Evolutionary conservation across 495 filamentous ascomycete species (phyloP), one percentile per base, ranked within the genome.

Genomic region (Lophiotrema nucula): DNA sequence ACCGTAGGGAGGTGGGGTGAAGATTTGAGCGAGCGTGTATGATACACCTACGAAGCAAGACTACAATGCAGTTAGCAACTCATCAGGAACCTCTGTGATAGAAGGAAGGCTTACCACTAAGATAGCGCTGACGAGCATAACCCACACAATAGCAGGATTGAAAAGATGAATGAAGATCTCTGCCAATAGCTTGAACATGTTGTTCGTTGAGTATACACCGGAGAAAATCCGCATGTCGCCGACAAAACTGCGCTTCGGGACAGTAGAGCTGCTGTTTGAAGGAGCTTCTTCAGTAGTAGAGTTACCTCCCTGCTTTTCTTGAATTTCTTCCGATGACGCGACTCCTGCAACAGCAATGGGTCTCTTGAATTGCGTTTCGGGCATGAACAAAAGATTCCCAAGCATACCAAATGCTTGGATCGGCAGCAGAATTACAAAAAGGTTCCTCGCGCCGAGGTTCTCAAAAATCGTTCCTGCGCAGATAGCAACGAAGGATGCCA

Each of bases 11-110:
- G 56, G 56, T 27, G 56, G 56, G 5, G 56, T 22, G 48, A 59
- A 59, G 25, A 52, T 59, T 41, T 59, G 56, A 1, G 56, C 56
- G 19, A 59, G 56, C 5, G 56, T 59, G 48, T 59, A 59, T 38
- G 56, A 47, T 1, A 46, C 53, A 22, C 56, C 56, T 0, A 59
- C 56, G 47, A 59, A 59, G 56, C 52, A 59, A 27, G 56, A 52
- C 55, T 58, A 18, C n/a, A n/a, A n/a, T n/a, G n/a, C n/a, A n/a
- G n/a, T n/a, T n/a, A n/a, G n/a, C n/a, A n/a, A n/a, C n/a, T n/a
- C n/a, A n/a, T n/a, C n/a, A n/a, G n/a, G n/a, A n/a, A 28, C 8
- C 15, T 35, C 8, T 8, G 31, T 35, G 13, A 24, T 37, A 37
- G 24, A 44, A 19, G 12, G 22, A 45, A 10, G 48, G 49, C 55